Evolutionary conservation across 1,139 yeast species (phyloP), one percentile per base, ranked within the genome.

Genomic region (Hyphopichia khmerensis): DNA sequence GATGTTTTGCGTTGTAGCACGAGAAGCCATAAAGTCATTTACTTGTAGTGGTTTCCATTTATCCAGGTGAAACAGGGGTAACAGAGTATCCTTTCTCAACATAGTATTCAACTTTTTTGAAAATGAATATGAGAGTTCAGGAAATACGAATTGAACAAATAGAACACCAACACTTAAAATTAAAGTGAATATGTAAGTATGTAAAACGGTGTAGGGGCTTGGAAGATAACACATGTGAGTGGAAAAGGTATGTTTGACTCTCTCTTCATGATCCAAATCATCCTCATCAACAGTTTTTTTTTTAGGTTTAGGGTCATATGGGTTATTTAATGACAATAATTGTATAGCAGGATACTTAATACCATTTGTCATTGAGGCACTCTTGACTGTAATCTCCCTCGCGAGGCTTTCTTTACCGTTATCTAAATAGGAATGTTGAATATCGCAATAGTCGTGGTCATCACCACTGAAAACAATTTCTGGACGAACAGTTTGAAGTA

Each of bases 311-410:
- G 49, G 41, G 14, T 49, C 48, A 26, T 56, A 56, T 2, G 83
- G 79, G 47, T 84, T 81, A 59, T 77, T 65, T 38, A 93, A 69
- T 0, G 96, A 82, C 11, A 93, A 63, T 33, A 93, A 63, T 57
- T 93, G 97, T 40, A 90, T 77, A 0, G 96, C 98, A 0, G 99
- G 99, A 42, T 71, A 71, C 24, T 72, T 64, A 32, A 93, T 82
- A 0, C 98, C 98, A 76, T 89, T 87, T 17, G 96, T 90, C 96
- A 93, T 88, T 2, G 96, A 87, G 43, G 87, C 82, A 1, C 96
- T 80, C 58, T 93, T 93, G 15, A 90, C 90, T 0, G 97, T 87
- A 47, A 86, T 81, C 60, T 93, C 99, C 40, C 84, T 80, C 0
- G 87, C 77, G 6, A 55, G 53, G 10, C 55, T 50, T 14, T 57